Evolutionary conservation across 1,284 basidiomycete genomes (phyloP).

Genomic region (Irpex rosettiformis): DNA sequence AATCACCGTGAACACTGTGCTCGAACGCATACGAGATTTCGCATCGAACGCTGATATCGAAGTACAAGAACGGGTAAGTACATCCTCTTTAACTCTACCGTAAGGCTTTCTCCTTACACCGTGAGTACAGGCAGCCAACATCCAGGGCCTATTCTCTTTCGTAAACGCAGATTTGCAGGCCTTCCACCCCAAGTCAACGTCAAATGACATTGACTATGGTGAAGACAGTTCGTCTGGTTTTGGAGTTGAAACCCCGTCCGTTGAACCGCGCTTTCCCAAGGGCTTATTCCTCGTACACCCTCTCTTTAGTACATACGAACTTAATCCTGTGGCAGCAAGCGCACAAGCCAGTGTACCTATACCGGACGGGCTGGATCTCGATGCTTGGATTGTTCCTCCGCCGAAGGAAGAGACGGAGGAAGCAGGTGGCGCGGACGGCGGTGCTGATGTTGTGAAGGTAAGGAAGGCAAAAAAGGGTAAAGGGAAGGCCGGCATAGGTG

Average conservation of each 20-base stretch:
- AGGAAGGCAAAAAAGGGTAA: constrained; percentile 45
- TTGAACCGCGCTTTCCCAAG: constrained; percentile 72
- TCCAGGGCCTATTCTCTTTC: constrained; percentile 77
- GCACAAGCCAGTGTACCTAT: constrained; percentile 82
- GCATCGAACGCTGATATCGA: constrained; percentile 70
- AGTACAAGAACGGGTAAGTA: constrained; percentile 85
- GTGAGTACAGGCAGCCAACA: constrained; percentile 66
- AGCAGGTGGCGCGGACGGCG: constrained; percentile 22
- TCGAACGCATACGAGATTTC: constrained; percentile 53
- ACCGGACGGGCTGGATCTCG: constrained; percentile 85
- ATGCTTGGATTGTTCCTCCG: constrained; percentile 77
- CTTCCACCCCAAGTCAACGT: constrained; percentile 44
- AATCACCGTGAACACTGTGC: constrained; percentile 56
- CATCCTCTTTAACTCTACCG: not conserved
- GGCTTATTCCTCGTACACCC: constrained; percentile 86
- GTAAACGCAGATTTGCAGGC: constrained; percentile 75
- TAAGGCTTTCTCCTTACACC: not conserved
- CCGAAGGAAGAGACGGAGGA: constrained; percentile 38
- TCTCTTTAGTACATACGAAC: constrained; percentile 76
- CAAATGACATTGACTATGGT: constrained; percentile 32
- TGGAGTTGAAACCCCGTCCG: constrained; percentile 27
- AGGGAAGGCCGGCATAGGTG: constrained; percentile 32
- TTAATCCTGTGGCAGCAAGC: constrained; percentile 79
- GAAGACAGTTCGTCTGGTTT: constrained; percentile 35
- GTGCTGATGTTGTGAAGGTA: constrained; percentile 27